Evolutionary conservation across 441 rosid species (phyloP), one percentile per base, ranked within the genome.

Genomic region (Erysimum pusillum): DNA sequence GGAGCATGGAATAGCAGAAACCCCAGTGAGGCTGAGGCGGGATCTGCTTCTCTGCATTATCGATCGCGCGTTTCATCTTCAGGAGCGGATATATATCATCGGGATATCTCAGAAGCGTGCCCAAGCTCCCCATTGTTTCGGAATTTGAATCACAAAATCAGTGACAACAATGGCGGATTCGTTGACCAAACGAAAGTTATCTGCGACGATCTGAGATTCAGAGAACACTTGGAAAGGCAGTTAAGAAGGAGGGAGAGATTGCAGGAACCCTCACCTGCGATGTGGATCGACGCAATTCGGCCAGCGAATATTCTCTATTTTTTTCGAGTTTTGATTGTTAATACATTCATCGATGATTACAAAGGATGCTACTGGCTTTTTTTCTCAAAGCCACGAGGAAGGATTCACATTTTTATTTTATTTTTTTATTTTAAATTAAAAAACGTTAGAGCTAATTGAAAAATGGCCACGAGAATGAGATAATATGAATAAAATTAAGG

Each of bases 1-100:
- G 89, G 46, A 95, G 97, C 97, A 91, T 87, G 6, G 91, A 76
- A 76, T 91, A 95, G 80, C 97, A 93, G 80, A 93, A 96, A 10
- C 79, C 96, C 98, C 98, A 91, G 81, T 91, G 96, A 52, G 99
- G 94, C 77, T 88, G 83, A 2, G 84, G 79, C 13, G 99, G 99
- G 91, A 96, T 96, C 90, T 91, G 97, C 85, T 86, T 96, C 86
- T 82, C 93, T 0, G 98, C 98, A 13, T 83, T 49, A 57, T 85
- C 86, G 6, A 79, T 80, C 22, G 97, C 99, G 80, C 87, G 81
- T 79, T 87, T 89, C 78, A 96, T 88, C 89, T 91, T 96, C 85
- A 93, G 46, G 6, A 96, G 81, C 15, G 98, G 97, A 80, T 87
- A 93, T 17, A 96, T 52, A 54, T 93, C 99, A 80, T 86, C 90